Base-by-base conservation (phyloP, 106 monocot genomes). In the Apostasia shenzhenica region DNA sequence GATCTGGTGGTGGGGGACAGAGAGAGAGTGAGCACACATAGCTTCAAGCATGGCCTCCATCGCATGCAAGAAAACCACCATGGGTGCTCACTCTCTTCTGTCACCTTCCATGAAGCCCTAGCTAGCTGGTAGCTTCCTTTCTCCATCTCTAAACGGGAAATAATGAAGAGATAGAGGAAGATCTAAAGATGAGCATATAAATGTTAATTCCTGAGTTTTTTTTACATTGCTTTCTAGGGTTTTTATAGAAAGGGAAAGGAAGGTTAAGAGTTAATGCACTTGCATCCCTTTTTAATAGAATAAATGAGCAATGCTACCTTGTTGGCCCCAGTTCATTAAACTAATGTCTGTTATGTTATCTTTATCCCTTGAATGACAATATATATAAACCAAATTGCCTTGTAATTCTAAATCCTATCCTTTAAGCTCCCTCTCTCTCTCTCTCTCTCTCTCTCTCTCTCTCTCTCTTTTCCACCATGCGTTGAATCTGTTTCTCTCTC, bases 21-120 rank as follows among this genome's bases (percentile, higher is more conserved):
- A 73, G 9, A 73, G 73, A 73, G 63, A 73, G 73, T 48, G 54
- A 73, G 68, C 75, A 75, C 75, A 37, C 75, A 75, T 67, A 68
- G 75, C 51, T 75, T 75, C 74, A 41, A 75, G 74, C 67, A 67
- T 75, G 45, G 11, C 39, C 11, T 11, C 0, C 8, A 45, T 11
- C 51, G 14, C 41, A 61, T 68, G 68, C 75, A 68, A 52, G 75
- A 75, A 75, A 75, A 50, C 26, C 50, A 75, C 68, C 68, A 75
- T 52, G 52, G 41, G 75, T 75, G 75, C 75, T 75, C 75, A 75
- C 75, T 75, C 75, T 75, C 75, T 75, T 75, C 75, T 75, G 75
- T 75, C 75, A 75, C 13, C 60, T 49, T 71, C 60, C 71, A 61
- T 60, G 14, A 47, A 41, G 52, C 52, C 13, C 42, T 54, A 54